Percentiles rank a stretch among this genome's conserved stretches.
These are phyloP conservation scores for Podila clonocystis DNA, from an alignment of 192 early-diverging fungal genomes.

Conservation along the genomic window DNA sequence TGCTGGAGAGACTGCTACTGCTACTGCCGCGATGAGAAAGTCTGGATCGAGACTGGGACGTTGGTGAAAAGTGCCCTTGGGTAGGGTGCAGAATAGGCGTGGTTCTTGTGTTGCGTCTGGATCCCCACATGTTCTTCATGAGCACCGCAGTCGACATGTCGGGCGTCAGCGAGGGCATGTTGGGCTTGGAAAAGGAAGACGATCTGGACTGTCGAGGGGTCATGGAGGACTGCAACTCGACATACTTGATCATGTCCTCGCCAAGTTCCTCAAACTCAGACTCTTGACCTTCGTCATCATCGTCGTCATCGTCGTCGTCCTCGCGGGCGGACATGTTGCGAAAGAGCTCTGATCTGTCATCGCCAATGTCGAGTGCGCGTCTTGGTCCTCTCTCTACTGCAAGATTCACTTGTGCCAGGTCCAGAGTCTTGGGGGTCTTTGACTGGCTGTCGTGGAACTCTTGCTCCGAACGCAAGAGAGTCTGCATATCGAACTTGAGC, in stretches of 20 bases:
- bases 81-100: slow-evolving; percentile 14
- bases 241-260: slow-evolving; percentile 51
- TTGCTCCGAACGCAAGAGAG: slow-evolving; percentile 24
- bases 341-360: slow-evolving; percentile 19
- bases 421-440: not conserved
- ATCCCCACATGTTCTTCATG: slow-evolving; percentile 31
- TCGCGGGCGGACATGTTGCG: not conserved
- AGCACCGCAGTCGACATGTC: slow-evolving; percentile 34
- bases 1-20: slow-evolving; percentile 5
- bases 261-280: slow-evolving; percentile 47
- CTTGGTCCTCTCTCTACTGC: slow-evolving; percentile 16
- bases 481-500: slow-evolving; percentile 19
- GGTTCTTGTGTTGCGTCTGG: slow-evolving; percentile 3
- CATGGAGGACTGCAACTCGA: slow-evolving; percentile 34
- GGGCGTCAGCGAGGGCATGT: slow-evolving; percentile 5
- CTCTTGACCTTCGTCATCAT: slow-evolving; percentile 39
- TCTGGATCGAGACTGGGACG: not conserved
- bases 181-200: slow-evolving; percentile 10
- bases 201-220: slow-evolving; percentile 24
- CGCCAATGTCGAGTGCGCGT: slow-evolving; percentile 19
- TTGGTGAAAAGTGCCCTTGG: not conserved
- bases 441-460: slow-evolving; percentile 5
- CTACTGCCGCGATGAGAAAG: not conserved
- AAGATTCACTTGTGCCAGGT: slow-evolving; percentile 3
- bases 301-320: slow-evolving; percentile 10